Evolutionary conservation across 441 rosid species (phyloP), one percentile per base, ranked within the genome.

Genomic region (Gossypium davidsonii): DNA sequence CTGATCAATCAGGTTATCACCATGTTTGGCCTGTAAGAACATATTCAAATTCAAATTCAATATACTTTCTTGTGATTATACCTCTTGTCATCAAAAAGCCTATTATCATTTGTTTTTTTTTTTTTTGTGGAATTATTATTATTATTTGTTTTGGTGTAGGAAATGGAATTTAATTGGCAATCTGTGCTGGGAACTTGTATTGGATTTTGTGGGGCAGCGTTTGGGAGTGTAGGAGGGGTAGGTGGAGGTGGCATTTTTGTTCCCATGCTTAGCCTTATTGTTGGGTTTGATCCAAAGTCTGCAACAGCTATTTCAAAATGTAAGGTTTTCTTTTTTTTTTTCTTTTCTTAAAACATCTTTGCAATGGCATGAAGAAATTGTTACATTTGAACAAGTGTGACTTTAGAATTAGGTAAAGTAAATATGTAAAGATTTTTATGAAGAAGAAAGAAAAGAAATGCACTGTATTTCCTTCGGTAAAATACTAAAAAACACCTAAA

Each of bases 11-110:
- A 0, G 87, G 94, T 63, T 90, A 91, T 77, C 80, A 79, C 3
- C 98, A 88, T 79, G 87, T 88, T 76, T 93, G 98, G 98, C 98
- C 98, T 25, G 98, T 91, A 83, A 78, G 87, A 63, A 9, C 17
- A 12, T 6, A 69, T 11, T 7, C 7, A 10, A 56, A 56, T 20
- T 20, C 64, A 15, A 52, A 52, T 34, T 34, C 64, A 26, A 11
- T 51, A 14, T 6, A 12, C 5, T 31, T 8, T 49, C 44, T 44
- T 17, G 34, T 6, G 11, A 7, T 56, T 58, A 34, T 34, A 6
- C 8, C 39, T 34, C 39, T 34, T 6, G 39, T 34, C 39, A 34
- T 34, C 39, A 34, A 34, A 34, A 34, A 6, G 39, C 39, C 39
- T 34, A 6, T 34, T 34, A 34, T 34, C 39, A 25, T 44, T 31